phyloP scores from a whole-genome alignment of 2,329 filamentous ascomycete genomes.

The Bipolaris bicolor region DNA sequence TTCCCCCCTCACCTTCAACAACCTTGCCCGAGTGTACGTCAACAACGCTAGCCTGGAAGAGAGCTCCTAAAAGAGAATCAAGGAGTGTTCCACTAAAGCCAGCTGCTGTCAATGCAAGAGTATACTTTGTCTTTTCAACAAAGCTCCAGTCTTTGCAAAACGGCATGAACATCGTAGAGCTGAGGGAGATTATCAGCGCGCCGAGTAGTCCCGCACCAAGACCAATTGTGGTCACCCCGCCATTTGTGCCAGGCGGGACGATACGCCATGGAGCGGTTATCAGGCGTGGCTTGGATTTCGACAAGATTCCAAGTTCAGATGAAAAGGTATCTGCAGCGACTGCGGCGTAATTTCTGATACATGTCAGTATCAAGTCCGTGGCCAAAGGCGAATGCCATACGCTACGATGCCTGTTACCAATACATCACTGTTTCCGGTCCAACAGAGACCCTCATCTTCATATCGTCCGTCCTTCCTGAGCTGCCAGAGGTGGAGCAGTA shows the following conservation, averaged over 20 bases:
- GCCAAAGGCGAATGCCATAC: slow-evolving; percentile 30
- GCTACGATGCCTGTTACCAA: slow-evolving; percentile 58
- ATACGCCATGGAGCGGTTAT: slow-evolving; percentile 82
- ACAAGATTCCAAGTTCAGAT: slow-evolving; percentile 92
- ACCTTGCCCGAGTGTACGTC: slow-evolving; percentile 86
- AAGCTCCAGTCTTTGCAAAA: slow-evolving; percentile 61
- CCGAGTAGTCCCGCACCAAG: slow-evolving; percentile 76
- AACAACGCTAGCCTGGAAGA: slow-evolving; percentile 84
- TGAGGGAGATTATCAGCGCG: slow-evolving; percentile 71
- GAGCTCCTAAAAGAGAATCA: slow-evolving; percentile 84
- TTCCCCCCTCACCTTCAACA: slow-evolving; percentile 82
- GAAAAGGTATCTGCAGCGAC: slow-evolving; percentile 93
- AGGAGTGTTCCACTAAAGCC: slow-evolving; percentile 81
- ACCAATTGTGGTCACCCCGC: slow-evolving; percentile 80
- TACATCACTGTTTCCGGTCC: slow-evolving; percentile 46
- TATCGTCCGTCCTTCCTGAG: slow-evolving; percentile 48
- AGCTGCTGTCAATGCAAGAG: slow-evolving; percentile 68
- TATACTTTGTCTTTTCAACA: slow-evolving; percentile 46
- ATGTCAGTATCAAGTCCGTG: slow-evolving; percentile 43
- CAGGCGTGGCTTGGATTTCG: slow-evolving; percentile 75
- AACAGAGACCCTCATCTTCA: slow-evolving; percentile 47
- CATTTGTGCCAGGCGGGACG: slow-evolving; percentile 92
- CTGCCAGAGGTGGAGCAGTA: slow-evolving; percentile 58
- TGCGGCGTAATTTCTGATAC: slow-evolving; percentile 80
- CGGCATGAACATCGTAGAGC: slow-evolving; percentile 71